Evolutionary conservation across 1,284 basidiomycete genomes (phyloP).

Genomic region (Cutaneotrichosporon sp.): DNA sequence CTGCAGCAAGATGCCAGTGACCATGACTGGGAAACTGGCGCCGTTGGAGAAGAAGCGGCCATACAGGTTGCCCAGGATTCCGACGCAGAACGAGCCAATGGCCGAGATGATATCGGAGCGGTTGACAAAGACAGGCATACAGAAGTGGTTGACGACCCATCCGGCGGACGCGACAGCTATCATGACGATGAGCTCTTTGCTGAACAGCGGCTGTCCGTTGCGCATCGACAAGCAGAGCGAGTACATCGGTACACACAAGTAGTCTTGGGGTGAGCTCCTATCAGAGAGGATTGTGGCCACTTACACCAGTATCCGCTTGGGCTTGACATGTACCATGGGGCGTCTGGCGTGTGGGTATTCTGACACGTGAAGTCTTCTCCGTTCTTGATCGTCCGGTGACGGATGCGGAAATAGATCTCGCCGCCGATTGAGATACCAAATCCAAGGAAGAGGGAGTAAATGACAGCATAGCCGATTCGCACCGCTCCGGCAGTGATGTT

Average conservation of each 20-base stretch:
- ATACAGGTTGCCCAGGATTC: slow-evolving; percentile 75
- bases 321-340: slow-evolving; percentile 50
- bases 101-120: slow-evolving; percentile 71
- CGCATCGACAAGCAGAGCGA: slow-evolving; percentile 68
- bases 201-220: slow-evolving; percentile 67
- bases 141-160: slow-evolving; percentile 71
- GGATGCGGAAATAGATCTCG: slow-evolving; percentile 60
- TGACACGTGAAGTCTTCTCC: slow-evolving; percentile 60
- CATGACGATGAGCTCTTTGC: slow-evolving; percentile 63
- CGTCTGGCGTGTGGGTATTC: slow-evolving; percentile 54
- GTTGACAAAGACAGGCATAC: slow-evolving; percentile 59
- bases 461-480: slow-evolving; percentile 67
- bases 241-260: slow-evolving; percentile 75
- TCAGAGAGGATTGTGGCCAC: slow-evolving; percentile 24
- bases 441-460: slow-evolving; percentile 63
- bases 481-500: slow-evolving; percentile 81
- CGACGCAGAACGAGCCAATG: slow-evolving; percentile 73
- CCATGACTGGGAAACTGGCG: slow-evolving; percentile 46
- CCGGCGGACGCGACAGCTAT: slow-evolving; percentile 69
- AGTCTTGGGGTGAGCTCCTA: slow-evolving; percentile 51
- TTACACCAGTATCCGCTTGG: slow-evolving; percentile 50
- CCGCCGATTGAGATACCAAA: slow-evolving; percentile 78
- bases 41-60: slow-evolving; percentile 53
- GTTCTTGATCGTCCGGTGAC: slow-evolving; percentile 52
- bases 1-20: slow-evolving; percentile 76